Conservation (phyloP, 768 basidiomycete genomes). For the Termitomyces sp. region DNA sequence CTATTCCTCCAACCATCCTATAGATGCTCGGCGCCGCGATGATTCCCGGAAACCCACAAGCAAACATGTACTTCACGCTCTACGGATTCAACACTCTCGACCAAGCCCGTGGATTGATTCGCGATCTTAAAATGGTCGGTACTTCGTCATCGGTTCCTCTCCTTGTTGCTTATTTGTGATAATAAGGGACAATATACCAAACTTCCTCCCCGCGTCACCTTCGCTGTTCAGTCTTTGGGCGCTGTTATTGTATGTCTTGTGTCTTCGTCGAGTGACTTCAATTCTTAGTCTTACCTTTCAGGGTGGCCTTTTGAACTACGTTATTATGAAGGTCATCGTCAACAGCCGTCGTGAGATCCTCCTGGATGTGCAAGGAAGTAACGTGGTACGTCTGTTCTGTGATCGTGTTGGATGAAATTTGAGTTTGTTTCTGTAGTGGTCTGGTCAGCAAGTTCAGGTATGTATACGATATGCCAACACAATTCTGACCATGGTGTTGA, state of each 20-base stretch:
- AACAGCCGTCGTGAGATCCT: background rate
- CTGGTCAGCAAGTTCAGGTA: constrained; percentile 40
- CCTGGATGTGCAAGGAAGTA: constrained; percentile 15
- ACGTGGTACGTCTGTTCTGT: background rate
- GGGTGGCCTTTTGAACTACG: constrained; percentile 47
- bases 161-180: background rate
- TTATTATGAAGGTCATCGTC: constrained; percentile 45
- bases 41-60: constrained; percentile 40
- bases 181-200: constrained; percentile 40
- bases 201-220: constrained; percentile 56
- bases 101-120: constrained; percentile 23
- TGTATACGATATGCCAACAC: background rate
- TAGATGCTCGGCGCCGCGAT: constrained; percentile 44
- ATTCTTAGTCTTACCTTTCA: background rate
- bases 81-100: constrained; percentile 30
- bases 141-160: background rate
- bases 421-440: constrained; percentile 28
- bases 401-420: no score
- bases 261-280: background rate
- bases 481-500: background rate
- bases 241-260: constrained; percentile 39
- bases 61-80: constrained; percentile 34
- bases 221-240: constrained; percentile 49
- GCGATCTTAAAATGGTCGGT: constrained; percentile 28
- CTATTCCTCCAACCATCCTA: constrained; percentile 4